Conservation (phyloP, 2,329 filamentous ascomycete genomes). For the Xylariaceae sp. region DNA sequence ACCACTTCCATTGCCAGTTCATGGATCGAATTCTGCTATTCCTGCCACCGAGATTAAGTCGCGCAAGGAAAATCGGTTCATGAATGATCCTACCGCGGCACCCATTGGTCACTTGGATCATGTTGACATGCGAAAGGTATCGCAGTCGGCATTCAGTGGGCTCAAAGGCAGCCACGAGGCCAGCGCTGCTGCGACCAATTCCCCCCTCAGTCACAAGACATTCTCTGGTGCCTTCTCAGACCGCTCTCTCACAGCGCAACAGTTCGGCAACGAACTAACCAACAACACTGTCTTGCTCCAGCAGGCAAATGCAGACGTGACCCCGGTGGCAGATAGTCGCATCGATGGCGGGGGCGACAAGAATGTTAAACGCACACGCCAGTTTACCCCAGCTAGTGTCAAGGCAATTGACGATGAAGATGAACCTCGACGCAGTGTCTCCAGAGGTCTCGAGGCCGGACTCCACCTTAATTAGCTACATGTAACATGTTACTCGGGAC, state of each 20-base stretch:
- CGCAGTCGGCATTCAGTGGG: slow-evolving; percentile 36
- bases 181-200: slow-evolving; percentile 24
- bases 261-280: slow-evolving; percentile 31
- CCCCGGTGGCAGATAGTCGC: slow-evolving; percentile 11
- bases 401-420: slow-evolving; percentile 47
- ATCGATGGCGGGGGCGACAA: slow-evolving; percentile 30
- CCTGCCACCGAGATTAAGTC: slow-evolving; percentile 39
- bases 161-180: slow-evolving; percentile 24
- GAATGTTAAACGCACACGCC: slow-evolving; percentile 42
- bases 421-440: slow-evolving; percentile 38
- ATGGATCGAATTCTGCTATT: slow-evolving; percentile 26
- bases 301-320: slow-evolving; percentile 18
- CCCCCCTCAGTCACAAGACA: slow-evolving; percentile 26
- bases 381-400: slow-evolving; percentile 44
- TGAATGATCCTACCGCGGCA: slow-evolving; percentile 21
- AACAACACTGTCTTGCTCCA: slow-evolving; percentile 23
- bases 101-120: slow-evolving; percentile 25
- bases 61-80: slow-evolving; percentile 41
- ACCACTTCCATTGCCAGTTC: slow-evolving; percentile 36
- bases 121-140: slow-evolving; percentile 38
- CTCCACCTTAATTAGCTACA: too few species aligned
- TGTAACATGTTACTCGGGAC: too few species aligned
- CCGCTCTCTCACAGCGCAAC: slow-evolving; percentile 26
- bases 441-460: slow-evolving; percentile 32
- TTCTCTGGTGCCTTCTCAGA: slow-evolving; percentile 30